phyloP scores from a whole-genome alignment of 805 yeast species.

The Alloascoidea africana region DNA sequence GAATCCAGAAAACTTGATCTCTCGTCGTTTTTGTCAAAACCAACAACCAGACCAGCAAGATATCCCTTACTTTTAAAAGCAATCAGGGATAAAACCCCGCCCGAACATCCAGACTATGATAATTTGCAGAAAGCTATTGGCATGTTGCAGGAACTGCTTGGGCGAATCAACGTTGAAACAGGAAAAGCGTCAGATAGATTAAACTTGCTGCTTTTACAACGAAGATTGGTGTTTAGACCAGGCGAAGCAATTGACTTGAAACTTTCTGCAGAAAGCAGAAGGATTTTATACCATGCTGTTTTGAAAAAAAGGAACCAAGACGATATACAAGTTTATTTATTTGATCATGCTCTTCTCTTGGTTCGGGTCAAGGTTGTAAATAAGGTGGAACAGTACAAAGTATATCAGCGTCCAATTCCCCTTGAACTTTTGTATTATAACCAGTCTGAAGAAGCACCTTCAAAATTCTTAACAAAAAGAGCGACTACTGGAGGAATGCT shows the following conservation, averaged over 20 bases:
- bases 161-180: slow-evolving; percentile 68
- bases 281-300: slow-evolving; percentile 64
- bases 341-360: slow-evolving; percentile 79
- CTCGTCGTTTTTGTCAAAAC: slow-evolving; percentile 85
- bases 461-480: slow-evolving; percentile 22
- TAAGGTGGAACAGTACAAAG: slow-evolving; percentile 83
- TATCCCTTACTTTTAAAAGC: slow-evolving; percentile 77
- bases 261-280: slow-evolving; percentile 66
- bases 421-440: slow-evolving; percentile 54
- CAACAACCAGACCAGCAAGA: slow-evolving; percentile 91
- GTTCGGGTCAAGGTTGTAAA: slow-evolving; percentile 77
- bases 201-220: slow-evolving; percentile 75
- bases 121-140: slow-evolving; percentile 60
- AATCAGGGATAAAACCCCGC: slow-evolving; percentile 66
- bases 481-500: slow-evolving; percentile 15
- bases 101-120: slow-evolving; percentile 58
- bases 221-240: slow-evolving; percentile 63
- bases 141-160: slow-evolving; percentile 59
- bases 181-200: slow-evolving; percentile 92
- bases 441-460: slow-evolving; percentile 65
- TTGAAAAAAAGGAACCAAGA: slow-evolving; percentile 64
- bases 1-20: slow-evolving; percentile 84
- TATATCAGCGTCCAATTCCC: slow-evolving; percentile 79
- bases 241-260: slow-evolving; percentile 82
- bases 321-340: slow-evolving; percentile 70